These are phyloP conservation scores for Actinidia polygama DNA, from an alignment of 179 eudicot species.

Conservation along the genomic window DNA sequence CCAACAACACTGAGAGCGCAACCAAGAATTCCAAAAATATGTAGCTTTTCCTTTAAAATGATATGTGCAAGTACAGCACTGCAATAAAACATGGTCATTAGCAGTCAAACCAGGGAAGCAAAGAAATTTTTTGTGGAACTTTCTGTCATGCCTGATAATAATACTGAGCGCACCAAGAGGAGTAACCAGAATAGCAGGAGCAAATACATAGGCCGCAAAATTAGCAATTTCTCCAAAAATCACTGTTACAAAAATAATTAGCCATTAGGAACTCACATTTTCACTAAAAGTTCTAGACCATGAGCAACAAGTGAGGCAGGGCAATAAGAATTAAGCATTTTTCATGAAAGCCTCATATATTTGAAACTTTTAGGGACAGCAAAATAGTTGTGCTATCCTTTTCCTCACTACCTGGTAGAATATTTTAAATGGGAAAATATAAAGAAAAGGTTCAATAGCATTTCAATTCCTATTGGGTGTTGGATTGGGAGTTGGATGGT, in stretches of 20 bases:
- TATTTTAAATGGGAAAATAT: background rate
- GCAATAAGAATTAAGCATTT: background rate
- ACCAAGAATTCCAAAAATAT: conserved; percentile 83
- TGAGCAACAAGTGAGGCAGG: background rate
- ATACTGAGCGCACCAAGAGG: conserved; percentile 97
- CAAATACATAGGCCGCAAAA: conserved; percentile 97
- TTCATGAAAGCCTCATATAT: background rate
- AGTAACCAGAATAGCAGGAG: conserved; percentile 91
- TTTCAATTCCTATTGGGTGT: no score
- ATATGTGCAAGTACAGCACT: conserved; percentile 88
- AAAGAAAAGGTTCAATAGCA: background rate
- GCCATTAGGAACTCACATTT: background rate
- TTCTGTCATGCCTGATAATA: conserved; percentile 72
- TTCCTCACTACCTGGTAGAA: no score
- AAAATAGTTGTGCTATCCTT: no score
- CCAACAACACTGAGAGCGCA: conserved; percentile 88
- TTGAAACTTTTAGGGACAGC: background rate
- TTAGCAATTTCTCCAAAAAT: conserved; percentile 88
- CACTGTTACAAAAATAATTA: conserved; percentile 57
- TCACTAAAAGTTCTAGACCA: background rate
- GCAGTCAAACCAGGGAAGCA: background rate
- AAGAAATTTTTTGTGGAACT: background rate
- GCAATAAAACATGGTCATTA: conserved; percentile 33
- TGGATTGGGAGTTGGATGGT: background rate
- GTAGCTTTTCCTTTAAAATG: conserved; percentile 75